Evolutionary conservation across 805 yeast genomes (phyloP).

Genomic region (Ogataea allantospora): DNA sequence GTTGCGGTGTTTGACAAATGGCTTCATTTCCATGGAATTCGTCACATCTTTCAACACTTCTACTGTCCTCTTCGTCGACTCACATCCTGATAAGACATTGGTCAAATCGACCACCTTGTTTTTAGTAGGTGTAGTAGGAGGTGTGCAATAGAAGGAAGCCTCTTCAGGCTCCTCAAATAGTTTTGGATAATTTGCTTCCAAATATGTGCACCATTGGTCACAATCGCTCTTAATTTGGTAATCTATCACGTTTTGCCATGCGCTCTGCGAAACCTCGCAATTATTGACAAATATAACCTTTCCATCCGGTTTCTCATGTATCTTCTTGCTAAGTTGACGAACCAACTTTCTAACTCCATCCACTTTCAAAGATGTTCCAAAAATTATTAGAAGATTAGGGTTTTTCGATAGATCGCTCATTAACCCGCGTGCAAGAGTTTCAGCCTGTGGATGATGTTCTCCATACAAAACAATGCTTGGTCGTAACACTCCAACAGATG

Average conservation of each 20-base stretch:
- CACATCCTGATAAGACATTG: conserved; percentile 2
- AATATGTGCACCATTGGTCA: conserved; percentile 68
- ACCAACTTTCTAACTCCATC: conserved; percentile 85
- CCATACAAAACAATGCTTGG: conserved; percentile 93
- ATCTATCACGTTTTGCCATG: conserved; percentile 75
- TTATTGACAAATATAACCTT: conserved; percentile 74
- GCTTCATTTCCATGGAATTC: background rate
- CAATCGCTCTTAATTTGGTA: conserved; percentile 79
- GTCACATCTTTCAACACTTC: conserved; percentile 5
- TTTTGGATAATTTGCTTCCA: conserved; percentile 55
- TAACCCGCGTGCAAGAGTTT: conserved; percentile 69
- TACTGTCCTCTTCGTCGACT: background rate
- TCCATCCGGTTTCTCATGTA: conserved; percentile 76
- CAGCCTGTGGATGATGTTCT: conserved; percentile 88
- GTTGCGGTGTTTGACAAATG: conserved; percentile 1
- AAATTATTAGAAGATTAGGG: conserved; percentile 80
- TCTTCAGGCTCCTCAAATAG: conserved; percentile 45
- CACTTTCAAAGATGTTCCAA: conserved; percentile 91
- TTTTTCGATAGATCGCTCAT: conserved; percentile 59
- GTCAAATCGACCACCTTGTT: conserved; percentile 6
- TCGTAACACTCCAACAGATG: conserved; percentile 70
- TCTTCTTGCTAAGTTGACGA: conserved; percentile 58
- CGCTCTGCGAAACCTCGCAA: conserved; percentile 54
- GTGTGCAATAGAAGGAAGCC: conserved; percentile 22
- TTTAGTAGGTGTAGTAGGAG: conserved; percentile 24